Evolutionary conservation across 805 yeast species (phyloP), one percentile per base, ranked within the genome.

Genomic region (Wickerhamomyces canadensis): DNA sequence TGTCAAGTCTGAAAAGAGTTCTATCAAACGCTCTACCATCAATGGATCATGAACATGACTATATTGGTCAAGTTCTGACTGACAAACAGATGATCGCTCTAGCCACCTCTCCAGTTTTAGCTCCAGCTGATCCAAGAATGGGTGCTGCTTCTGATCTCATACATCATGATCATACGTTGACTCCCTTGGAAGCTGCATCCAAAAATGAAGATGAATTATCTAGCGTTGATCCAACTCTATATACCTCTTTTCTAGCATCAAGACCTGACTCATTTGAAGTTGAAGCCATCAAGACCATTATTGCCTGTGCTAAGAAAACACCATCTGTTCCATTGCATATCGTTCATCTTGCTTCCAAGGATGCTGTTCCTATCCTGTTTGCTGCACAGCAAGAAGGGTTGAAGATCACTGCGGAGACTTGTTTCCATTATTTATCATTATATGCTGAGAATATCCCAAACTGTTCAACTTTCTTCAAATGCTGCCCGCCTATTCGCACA

Each of bases 401-500:
- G 33, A 85, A 84, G 23, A 68, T 89, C 35, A 67, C 93, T 0
- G 95, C 88, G 2, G 98, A 89, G 58, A 91, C 98, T 0, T 89
- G 98, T 59, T 89, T 88, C 74, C 98, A 89, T 58, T 89, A 89
- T 59, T 67, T 89, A 36, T 73, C 91, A 3, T 67, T 89, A 31
- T 68, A 72, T 4, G 84, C 96, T 4, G 96, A 89, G 54, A 67
- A 69, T 18, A 86, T 89, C 37, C 80, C 87, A 15, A 73, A 78
- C 49, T 76, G 85, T 36, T 78, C 81, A 12, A 89, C 96, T 5
- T 85, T 81, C 52, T 86, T 73, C 71, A 89, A 89, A 61, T 91
- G 96, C 56, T 91, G 96, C 58, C 98, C 98, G 2, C 98, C 98
- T 2, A 89, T 89, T 47, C 68, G 98, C 43, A 67, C 83, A 2